A percentile compares a stretch with the other conserved stretches of the same genome.
phyloP scores from a whole-genome alignment of 139 green algal genomes.

The Tetradesmus obliquus region DNA sequence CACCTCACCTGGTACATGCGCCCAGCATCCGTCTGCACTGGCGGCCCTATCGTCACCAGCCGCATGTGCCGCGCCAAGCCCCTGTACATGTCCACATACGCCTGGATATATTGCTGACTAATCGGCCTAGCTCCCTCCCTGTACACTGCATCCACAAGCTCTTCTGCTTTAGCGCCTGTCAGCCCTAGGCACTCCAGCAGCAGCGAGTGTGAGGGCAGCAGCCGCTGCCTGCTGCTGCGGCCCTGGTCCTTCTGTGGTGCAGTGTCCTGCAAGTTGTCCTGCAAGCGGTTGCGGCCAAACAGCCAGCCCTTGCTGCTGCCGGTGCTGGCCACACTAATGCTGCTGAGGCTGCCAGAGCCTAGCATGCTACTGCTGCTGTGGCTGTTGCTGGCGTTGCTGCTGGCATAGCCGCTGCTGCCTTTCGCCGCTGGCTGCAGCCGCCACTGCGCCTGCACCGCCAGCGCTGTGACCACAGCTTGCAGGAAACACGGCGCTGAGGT shows the following conservation, averaged over 20 bases:
- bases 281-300: neutral
- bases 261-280: neutral
- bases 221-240: neutral
- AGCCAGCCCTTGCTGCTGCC: neutral
- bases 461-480: neutral
- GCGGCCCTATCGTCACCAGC: neutral
- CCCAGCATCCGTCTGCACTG: neutral
- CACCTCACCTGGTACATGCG: neutral
- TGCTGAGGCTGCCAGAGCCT: neutral
- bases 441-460: neutral
- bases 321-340: neutral
- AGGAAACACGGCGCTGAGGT: neutral
- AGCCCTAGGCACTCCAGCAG: neutral
- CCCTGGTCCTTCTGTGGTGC: neutral
- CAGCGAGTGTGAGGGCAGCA: neutral
- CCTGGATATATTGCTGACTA: neutral
- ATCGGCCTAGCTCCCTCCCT: neutral
- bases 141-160: neutral
- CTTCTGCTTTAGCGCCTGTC: neutral
- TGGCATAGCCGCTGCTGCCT: neutral
- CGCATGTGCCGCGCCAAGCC: neutral
- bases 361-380: neutral
- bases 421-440: neutral
- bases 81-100: neutral
- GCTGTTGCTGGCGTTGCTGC: too few relatives aligned